phyloP scores from a whole-genome alignment of 1,139 yeast genomes.

The Protomyces lactucae-debilis region DNA sequence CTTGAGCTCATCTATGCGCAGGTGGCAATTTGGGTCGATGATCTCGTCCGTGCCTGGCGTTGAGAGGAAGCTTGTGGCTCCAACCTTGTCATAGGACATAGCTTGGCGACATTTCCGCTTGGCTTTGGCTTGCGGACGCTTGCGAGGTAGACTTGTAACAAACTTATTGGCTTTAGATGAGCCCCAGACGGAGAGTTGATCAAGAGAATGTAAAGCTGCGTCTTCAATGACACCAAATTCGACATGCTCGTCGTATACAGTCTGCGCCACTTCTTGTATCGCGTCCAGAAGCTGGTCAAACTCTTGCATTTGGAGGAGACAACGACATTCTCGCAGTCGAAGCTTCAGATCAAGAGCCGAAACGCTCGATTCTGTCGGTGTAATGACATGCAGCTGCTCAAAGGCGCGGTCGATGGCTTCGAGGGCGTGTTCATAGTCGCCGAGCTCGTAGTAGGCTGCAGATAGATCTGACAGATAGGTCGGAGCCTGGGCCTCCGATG shows the following conservation, averaged over 20 bases:
- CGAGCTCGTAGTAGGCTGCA: conserved; percentile 20
- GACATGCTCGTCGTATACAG: conserved; percentile 18
- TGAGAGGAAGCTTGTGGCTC: neutral
- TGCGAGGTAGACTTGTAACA: conserved; percentile 11
- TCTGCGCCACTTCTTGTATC: conserved; percentile 19
- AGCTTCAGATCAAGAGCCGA: conserved; percentile 14
- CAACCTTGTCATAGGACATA: neutral
- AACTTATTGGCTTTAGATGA: conserved; percentile 13
- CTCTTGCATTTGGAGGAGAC: conserved; percentile 20
- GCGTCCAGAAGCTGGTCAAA: conserved; percentile 24
- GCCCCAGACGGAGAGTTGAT: conserved; percentile 21
- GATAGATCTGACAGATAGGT: conserved; percentile 18
- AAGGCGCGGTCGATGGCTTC: conserved; percentile 23
- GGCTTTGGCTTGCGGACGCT: conserved; percentile 12
- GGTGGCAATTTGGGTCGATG: neutral
- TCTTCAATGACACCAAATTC: conserved; percentile 26
- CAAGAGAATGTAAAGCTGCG: conserved; percentile 23
- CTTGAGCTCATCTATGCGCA: neutral
- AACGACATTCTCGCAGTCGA: conserved; percentile 20
- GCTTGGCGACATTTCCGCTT: conserved; percentile 2
- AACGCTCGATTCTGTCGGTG: neutral
- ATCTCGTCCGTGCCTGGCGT: neutral
- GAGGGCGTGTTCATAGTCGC: conserved; percentile 21
- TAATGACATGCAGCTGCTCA: conserved; percentile 9
- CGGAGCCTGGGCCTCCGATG: conserved; percentile 7